Percentiles rank a stretch among this genome's conserved stretches.
Conservation (phyloP, 192 early-diverging fungal species). For the Backusella morwellensis region DNA sequence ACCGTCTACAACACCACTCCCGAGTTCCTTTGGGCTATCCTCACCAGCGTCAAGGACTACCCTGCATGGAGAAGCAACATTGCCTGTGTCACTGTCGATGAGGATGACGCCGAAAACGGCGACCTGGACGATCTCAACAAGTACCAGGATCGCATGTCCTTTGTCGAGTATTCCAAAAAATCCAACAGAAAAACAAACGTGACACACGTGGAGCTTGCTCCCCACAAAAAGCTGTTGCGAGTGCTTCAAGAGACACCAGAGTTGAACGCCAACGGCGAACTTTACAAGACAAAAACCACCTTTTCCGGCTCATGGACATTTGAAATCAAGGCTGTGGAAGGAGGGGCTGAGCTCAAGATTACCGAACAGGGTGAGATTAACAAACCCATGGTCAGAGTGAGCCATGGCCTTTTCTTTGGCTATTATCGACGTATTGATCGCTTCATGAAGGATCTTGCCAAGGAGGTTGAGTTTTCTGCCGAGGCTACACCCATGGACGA, state of each 20-base stretch:
- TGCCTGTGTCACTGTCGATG: not conserved
- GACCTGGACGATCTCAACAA: not conserved
- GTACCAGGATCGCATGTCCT: slow-evolving; percentile 4
- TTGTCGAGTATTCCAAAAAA: slow-evolving; percentile 26
- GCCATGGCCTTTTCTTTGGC: slow-evolving; percentile 27
- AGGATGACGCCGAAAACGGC: not conserved
- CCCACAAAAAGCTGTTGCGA: slow-evolving; percentile 11
- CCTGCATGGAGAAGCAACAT: slow-evolving; percentile 22
- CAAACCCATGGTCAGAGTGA: slow-evolving; percentile 32
- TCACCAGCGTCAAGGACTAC: slow-evolving; percentile 26
- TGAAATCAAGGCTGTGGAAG: not conserved
- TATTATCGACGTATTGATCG: slow-evolving; percentile 36
- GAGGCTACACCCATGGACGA: not conserved
- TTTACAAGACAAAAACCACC: not conserved
- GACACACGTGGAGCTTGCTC: slow-evolving; percentile 16
- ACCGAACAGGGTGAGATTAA: slow-evolving; percentile 34
- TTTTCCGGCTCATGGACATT: slow-evolving; percentile 36
- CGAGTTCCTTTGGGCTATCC: slow-evolving; percentile 17
- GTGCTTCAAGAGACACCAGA: slow-evolving; percentile 13
- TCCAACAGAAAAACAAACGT: slow-evolving; percentile 17
- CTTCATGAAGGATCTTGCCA: slow-evolving; percentile 33
- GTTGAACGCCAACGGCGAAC: not conserved
- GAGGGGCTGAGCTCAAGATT: slow-evolving; percentile 16
- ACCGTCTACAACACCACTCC: slow-evolving; percentile 11
- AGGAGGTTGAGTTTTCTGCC: not conserved